Evolutionary conservation across 2,329 filamentous ascomycete genomes (phyloP), one percentile per base, ranked within the genome.

Genomic region (Colletotrichum falcatum): DNA sequence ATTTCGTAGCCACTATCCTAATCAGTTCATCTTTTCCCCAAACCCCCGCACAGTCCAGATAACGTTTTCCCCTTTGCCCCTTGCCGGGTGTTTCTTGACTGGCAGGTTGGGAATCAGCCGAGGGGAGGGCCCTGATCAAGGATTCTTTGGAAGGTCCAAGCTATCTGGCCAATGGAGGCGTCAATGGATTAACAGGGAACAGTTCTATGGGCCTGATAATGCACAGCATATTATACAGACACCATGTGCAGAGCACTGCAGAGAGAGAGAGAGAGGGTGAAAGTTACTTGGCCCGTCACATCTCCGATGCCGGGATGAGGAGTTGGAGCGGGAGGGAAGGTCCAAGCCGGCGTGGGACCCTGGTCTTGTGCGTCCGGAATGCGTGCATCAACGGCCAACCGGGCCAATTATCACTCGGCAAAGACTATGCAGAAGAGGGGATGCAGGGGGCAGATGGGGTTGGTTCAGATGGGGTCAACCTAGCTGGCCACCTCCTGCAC

Each of bases 311-410:
- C 49, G 66, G 42, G 55, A 58, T 28, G 63, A n/a, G 20, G 63
- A 55, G 33, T 9, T 18, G 20, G 51, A 35, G 60, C 30, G 30
- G 58, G 46, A 46, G 53, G 64, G 67, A 67, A 70, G 67, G 67
- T 70, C 67, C 67, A 70, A 70, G 67, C 67, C 64, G 67, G 51
- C 58, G 61, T 54, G 42, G 51, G 28, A 51, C 58, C 53, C 37
- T 35, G 53, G 35, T 18, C 42, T 48, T 35, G 53, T 28, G 20
- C 61, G 53, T 61, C 58, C 56, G 28, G 42, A 42, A 42, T 23
- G 51, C 20, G 58, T 62, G 51, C 20, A 53, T 30, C 18, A 42
- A 26, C 44, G 20, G 44, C 26, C 44, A 37, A 56, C 30, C 33
- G 54, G n/a, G 54, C 61, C 66, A 61, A 61, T 66, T 8, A 61